These are phyloP conservation scores for Candida ficus DNA, from an alignment of 805 yeast species.

Conservation along the genomic window DNA sequence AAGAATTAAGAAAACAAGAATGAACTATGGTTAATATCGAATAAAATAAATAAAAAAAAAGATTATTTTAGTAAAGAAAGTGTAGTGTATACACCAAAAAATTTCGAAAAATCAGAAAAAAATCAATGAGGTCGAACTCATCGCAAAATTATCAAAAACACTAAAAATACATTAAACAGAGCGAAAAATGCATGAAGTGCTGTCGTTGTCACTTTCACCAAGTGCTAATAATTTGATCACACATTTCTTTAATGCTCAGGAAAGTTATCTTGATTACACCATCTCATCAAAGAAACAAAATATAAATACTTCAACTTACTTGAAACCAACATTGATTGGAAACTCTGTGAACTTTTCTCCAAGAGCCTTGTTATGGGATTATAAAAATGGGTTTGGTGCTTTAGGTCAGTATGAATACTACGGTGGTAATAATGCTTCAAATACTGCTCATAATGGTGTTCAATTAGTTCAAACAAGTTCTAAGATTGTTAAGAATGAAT, in stretches of 20 bases:
- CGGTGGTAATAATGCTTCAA: too few relatives aligned
- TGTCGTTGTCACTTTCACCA: slow-evolving; percentile 72
- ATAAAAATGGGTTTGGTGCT: slow-evolving; percentile 70
- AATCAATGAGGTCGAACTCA: too few relatives aligned
- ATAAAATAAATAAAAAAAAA: background rate
- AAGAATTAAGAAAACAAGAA: slow-evolving; percentile 10
- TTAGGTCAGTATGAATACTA: slow-evolving; percentile 51
- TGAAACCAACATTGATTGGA: slow-evolving; percentile 35
- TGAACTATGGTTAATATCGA: too few relatives aligned
- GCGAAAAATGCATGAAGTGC: slow-evolving; percentile 59
- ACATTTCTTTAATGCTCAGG: slow-evolving; percentile 80
- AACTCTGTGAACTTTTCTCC: slow-evolving; percentile 67
- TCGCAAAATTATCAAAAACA: too few relatives aligned
- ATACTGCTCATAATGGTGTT: slow-evolving; percentile 14
- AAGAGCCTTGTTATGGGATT: slow-evolving; percentile 76
- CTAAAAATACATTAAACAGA: background rate
- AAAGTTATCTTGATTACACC: slow-evolving; percentile 54
- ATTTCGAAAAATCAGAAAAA: too few relatives aligned
- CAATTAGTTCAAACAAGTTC: slow-evolving; percentile 30
- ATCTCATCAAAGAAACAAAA: slow-evolving; percentile 20
- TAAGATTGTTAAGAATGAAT: slow-evolving; percentile 44
- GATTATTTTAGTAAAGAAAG: too few relatives aligned
- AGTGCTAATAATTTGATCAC: slow-evolving; percentile 69
- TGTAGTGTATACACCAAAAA: too few relatives aligned
- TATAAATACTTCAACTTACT: slow-evolving; percentile 41